Conservation (phyloP, 257 asterid genomes). For the Solanum lycopersicoides region DNA sequence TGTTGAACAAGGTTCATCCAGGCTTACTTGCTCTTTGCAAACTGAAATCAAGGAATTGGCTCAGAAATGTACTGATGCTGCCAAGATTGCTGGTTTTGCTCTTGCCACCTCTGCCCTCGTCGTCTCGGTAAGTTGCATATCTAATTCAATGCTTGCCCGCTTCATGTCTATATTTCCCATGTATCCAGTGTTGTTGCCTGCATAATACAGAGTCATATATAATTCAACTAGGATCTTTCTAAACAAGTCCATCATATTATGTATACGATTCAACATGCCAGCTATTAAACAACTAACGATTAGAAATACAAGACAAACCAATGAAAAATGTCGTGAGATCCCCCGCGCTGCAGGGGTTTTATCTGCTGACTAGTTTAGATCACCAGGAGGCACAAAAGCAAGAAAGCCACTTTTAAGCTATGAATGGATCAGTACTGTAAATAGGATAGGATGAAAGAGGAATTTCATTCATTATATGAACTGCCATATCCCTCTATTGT, state of each 20-base stretch:
- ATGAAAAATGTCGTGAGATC: neutral
- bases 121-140: conserved; percentile 44
- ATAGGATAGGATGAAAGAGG: neutral
- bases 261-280: neutral
- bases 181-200: neutral
- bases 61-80: conserved; percentile 78
- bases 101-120: conserved; percentile 97
- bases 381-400: conserved; percentile 1
- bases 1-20: conserved; percentile 32
- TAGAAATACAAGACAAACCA: neutral
- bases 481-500: neutral
- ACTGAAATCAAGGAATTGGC: conserved; percentile 69
- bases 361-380: conserved; percentile 5
- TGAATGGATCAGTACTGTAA: neutral
- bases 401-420: neutral
- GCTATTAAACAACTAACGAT: neutral
- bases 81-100: conserved; percentile 92
- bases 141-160: neutral
- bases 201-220: neutral
- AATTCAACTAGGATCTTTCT: neutral
- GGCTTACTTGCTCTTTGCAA: conserved; percentile 77
- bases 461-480: neutral
- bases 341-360: neutral
- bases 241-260: neutral
- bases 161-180: neutral